Conservation (phyloP, 129 eudicot genomes). For the Gnaphalium uliginosum region DNA sequence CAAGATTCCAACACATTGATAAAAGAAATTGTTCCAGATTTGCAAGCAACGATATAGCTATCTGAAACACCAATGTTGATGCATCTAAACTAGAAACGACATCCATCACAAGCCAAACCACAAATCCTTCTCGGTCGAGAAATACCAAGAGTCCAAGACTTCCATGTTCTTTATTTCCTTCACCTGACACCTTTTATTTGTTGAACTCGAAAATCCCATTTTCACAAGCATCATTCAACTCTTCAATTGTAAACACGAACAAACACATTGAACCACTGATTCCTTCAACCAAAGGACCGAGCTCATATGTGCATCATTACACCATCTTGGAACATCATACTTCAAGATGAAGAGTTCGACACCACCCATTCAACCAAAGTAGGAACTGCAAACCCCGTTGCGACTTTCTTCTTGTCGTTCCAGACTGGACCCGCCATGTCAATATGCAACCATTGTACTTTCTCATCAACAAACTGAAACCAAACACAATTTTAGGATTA, state of each 20-base stretch:
- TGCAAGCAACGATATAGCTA: not conserved
- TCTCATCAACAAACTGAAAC: conserved; percentile 92
- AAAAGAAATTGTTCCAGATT: not conserved
- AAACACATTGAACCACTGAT: not conserved
- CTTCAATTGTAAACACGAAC: not conserved
- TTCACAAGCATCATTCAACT: not conserved
- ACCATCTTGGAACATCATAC: not conserved
- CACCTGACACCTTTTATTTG: not conserved
- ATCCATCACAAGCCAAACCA: conserved; percentile 14
- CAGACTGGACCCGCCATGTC: conserved; percentile 98
- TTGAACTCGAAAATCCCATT: conserved; percentile 1
- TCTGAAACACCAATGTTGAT: not conserved
- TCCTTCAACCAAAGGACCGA: not conserved
- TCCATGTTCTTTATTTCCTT: conserved; percentile 4
- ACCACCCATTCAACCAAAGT: conserved; percentile 91
- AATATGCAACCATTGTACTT: conserved; percentile 92
- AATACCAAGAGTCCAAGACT: not conserved
- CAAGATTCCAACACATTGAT: not conserved
- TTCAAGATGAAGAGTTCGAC: conserved; percentile 58
- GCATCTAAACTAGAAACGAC: not conserved
- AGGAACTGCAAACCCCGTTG: conserved; percentile 79
- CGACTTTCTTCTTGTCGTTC: conserved; percentile 78
- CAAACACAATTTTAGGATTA: conserved; percentile 7
- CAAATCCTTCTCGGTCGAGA: not conserved
- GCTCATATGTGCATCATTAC: conserved; percentile 7